Conservation (phyloP, 495 filamentous ascomycete genomes). For the Podospora australis region DNA sequence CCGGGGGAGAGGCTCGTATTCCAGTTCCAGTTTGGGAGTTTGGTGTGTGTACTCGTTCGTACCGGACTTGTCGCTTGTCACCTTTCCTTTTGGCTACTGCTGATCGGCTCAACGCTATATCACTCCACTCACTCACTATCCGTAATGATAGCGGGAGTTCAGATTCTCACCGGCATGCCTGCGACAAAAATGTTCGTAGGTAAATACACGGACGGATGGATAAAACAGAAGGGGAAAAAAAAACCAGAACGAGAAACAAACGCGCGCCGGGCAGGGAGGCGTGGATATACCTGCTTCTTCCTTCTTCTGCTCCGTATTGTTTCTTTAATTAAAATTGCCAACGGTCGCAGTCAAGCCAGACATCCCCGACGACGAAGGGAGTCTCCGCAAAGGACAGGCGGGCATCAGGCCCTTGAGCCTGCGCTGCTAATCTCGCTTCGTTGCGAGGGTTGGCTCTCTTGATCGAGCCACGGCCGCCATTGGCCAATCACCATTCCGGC, state of each 20-base stretch:
- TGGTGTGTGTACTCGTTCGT: too few relatives aligned
- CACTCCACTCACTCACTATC: slow-evolving; percentile 2
- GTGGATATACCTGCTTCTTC: slow-evolving; percentile 6
- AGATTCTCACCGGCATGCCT: too few relatives aligned
- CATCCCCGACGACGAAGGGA: slow-evolving; percentile 3
- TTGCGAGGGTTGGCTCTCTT: slow-evolving; percentile 9
- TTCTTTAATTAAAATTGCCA: slow-evolving; percentile 15
- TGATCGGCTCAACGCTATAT: neutral
- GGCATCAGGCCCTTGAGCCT: slow-evolving; percentile 7
- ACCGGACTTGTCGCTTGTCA: neutral
- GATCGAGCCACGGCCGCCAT: slow-evolving; percentile 4
- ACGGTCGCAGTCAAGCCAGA: slow-evolving; percentile 1
- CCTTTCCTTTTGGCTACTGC: slow-evolving; percentile 4
- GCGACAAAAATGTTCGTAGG: neutral
- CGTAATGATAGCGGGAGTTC: slow-evolving; percentile 3
- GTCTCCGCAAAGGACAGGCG: slow-evolving; percentile 8
- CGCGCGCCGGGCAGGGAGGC: slow-evolving; percentile 8
- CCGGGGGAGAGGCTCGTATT: too few relatives aligned
- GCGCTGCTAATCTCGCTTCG: slow-evolving; percentile 23
- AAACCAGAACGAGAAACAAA: neutral
- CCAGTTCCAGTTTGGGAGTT: too few relatives aligned
- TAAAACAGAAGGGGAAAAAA: slow-evolving; percentile 1
- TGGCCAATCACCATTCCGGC: slow-evolving; percentile 15
- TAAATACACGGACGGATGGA: neutral
- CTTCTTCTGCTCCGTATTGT: neutral